Conservation (phyloP, 768 basidiomycete genomes). For the Lactarius deliciosus region DNA sequence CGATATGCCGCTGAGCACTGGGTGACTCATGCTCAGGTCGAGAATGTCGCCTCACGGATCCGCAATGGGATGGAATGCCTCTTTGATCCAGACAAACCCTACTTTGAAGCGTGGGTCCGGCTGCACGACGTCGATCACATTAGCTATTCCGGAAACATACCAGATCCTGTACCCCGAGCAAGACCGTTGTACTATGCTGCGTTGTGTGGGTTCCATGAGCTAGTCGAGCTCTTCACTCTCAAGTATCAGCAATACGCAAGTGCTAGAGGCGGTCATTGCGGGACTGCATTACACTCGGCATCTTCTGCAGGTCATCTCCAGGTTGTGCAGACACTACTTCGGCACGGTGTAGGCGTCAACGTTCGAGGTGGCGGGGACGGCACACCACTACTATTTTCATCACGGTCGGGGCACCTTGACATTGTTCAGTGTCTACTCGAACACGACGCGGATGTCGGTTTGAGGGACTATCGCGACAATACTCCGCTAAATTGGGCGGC, state of each 20-base stretch:
- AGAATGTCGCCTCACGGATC: background rate
- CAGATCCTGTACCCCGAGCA: background rate
- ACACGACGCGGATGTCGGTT: background rate
- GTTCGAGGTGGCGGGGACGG: no score
- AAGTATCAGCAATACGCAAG: background rate
- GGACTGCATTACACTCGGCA: background rate
- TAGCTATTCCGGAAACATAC: background rate
- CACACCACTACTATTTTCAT: no score
- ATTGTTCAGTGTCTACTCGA: background rate
- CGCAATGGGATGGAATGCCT: background rate
- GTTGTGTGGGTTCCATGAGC: background rate
- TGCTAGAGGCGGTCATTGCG: background rate
- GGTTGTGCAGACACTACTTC: background rate
- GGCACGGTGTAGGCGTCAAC: background rate
- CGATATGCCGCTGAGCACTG: background rate
- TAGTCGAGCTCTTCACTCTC: background rate
- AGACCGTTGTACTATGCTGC: background rate
- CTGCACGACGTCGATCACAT: background rate
- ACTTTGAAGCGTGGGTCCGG: background rate
- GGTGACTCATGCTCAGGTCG: background rate
- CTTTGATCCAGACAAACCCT: background rate
- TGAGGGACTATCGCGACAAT: accelerated
- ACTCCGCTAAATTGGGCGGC: background rate
- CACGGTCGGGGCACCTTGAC: background rate
- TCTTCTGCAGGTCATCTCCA: background rate